Base-by-base conservation (phyloP, 495 filamentous ascomycete species). In the Chaetomium tenue region DNA sequence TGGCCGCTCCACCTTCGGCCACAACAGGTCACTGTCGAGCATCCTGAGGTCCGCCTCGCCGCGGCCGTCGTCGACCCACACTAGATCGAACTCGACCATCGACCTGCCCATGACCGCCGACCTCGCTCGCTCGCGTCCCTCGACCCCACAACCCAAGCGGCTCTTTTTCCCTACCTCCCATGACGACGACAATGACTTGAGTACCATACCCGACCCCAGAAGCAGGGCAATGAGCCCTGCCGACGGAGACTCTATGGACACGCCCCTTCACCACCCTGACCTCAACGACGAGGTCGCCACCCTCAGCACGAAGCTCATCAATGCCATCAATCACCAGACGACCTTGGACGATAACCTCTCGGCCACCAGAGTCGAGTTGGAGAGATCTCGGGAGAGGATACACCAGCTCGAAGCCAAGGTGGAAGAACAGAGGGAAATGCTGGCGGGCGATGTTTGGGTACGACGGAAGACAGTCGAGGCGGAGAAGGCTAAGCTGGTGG, bases 281-380 rank as follows among this genome's bases (percentile, higher is more conserved):
- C 80, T 96, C 52, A 91, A 89, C 73, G 85, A 88, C 60, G 94
- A 98, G 75, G 92, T 98, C 15, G 89, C 94, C 30, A 84, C 91
- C 4, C 81, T 98, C 25, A 97, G 91, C 75, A 93, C 92, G 54
- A 98, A 98, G 76, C 83, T 98, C 58, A 92, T 98, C 63, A 92
- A 92, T 69, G 93, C 94, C 58, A 97, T 98, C 76, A 98, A 98
- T 72, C 90, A 94, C 71, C 95, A 98, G 78, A 97, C 94, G 5
- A 90, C 82, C 33, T 81, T 98, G 30, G 94, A 98, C 71, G 94
- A 98, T 71, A 90, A 85, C 37, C 82, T 98, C 53, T 88, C 90
- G 58, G 87, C 83, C 26, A 90, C 93, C 26, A 85, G 90, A 20
- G 87, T 93, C 72, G 91, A 97, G 70, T 72, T 98, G 58, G 92